Percentiles rank a stretch among this genome's conserved stretches.
Conservation (phyloP, 257 asterid genomes). For the Jacaranda copaia region DNA sequence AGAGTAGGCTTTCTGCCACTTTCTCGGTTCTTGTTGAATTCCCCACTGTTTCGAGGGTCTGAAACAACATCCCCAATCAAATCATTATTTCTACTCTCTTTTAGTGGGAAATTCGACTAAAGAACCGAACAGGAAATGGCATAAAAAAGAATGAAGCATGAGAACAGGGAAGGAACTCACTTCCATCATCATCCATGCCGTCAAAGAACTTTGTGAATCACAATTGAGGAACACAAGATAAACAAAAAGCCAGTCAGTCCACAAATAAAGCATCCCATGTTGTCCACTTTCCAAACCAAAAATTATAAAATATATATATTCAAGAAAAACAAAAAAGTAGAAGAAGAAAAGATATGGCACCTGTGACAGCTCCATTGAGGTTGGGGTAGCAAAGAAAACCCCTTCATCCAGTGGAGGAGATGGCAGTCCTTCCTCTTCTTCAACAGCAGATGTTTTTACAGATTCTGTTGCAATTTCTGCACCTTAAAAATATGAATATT, state of each 20-base stretch:
- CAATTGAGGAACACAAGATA: slow-evolving; percentile 41
- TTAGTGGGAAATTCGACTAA: slow-evolving; percentile 61
- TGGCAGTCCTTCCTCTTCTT: slow-evolving; percentile 92
- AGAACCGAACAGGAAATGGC: slow-evolving; percentile 59
- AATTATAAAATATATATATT: too few relatives aligned
- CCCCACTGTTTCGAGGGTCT: slow-evolving; percentile 89
- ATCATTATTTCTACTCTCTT: slow-evolving; percentile 41
- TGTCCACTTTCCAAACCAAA: neutral
- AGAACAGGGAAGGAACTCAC: slow-evolving; percentile 69
- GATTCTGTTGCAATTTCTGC: slow-evolving; percentile 73
- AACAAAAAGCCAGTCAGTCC: slow-evolving; percentile 42
- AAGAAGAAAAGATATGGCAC: slow-evolving; percentile 42
- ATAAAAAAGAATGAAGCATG: slow-evolving; percentile 39
- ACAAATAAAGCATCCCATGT: slow-evolving; percentile 1
- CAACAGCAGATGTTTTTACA: slow-evolving; percentile 61
- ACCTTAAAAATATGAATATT: slow-evolving; percentile 29
- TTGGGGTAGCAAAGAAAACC: slow-evolving; percentile 69
- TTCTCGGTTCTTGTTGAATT: slow-evolving; percentile 71
- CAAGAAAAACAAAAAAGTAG: neutral
- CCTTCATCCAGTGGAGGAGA: slow-evolving; percentile 98
- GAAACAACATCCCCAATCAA: slow-evolving; percentile 58
- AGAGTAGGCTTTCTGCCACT: slow-evolving; percentile 65
- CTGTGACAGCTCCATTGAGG: slow-evolving; percentile 80
- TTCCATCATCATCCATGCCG: slow-evolving; percentile 96
- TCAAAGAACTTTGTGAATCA: slow-evolving; percentile 75